Evolutionary conservation across 768 basidiomycete genomes (phyloP), one percentile per base, ranked within the genome.

Genomic region (Kwoniella mangroviensis): DNA sequence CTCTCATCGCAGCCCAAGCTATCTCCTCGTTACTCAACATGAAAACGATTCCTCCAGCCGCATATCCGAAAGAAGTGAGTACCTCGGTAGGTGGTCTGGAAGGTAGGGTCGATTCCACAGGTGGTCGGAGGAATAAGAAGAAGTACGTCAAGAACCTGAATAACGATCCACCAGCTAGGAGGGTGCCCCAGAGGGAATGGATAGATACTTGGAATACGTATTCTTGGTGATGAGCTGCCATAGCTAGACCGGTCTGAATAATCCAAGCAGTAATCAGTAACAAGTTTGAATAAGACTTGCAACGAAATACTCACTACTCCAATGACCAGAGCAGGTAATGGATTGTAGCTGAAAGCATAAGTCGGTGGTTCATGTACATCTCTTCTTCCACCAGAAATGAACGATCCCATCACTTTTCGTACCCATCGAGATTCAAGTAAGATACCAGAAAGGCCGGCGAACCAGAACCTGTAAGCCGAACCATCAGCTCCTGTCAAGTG

Each of bases 121-220:
- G 91, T 13, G 94, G 94, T 34, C 87, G 86, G 55, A 95, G 86
- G 92, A 92, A 98, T 51, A 96, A 86, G 88, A 98, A 94, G 85
- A 94, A 92, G 81, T 98, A 98, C 1, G 95, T 98, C 49, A 94
- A 76, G 79, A 90, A 92, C 62, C 96, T 88, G 69, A 95, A 84
- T 9, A 92, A 85, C 5, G 92, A 88, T 80, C 91, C 94, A 4
- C 85, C 90, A 65, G 90, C 86, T 15, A 98, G 88, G 24, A 95
- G 86, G 83, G 89, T 89, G 57, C 96, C 96, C 96, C 96, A 98
- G 3, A 98, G 86, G 41, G 87, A 82, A 82, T 98, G 96, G 62
- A 98, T 91, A 80, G 94, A 89, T 51, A 97, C 93, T 88, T 92
- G 92, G 85, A 97, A 97, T n/a, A 92, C 83, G 84, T 96, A 98